Conservation (phyloP, 257 asterid species). For the Petunia axillaris region DNA sequence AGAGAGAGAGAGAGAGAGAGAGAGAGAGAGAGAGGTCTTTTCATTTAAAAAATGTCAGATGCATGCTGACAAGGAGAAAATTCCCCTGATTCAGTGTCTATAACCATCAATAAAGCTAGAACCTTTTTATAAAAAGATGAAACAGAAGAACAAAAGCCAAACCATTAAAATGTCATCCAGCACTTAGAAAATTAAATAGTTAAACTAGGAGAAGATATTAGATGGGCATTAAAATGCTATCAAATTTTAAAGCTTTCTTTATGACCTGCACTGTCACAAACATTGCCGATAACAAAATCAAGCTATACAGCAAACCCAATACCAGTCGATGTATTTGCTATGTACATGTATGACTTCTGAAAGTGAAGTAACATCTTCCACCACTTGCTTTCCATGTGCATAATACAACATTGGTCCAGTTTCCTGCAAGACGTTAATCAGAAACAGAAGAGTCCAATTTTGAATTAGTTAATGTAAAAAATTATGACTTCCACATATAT, state of each 20-base stretch:
- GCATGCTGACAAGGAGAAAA: background rate
- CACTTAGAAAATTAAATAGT: too few species aligned
- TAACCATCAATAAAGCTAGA: background rate
- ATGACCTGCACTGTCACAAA: too few species aligned
- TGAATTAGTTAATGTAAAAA: background rate
- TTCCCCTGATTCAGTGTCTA: background rate
- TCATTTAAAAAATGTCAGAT: background rate
- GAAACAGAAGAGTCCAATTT: conserved; percentile 25
- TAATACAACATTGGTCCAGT: conserved; percentile 72
- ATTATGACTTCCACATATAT: background rate
- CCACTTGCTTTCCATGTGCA: conserved; percentile 71
- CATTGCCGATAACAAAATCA: too few species aligned
- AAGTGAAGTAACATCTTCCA: conserved; percentile 28
- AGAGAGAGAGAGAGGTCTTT: too few species aligned
- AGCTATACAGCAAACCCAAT: conserved; percentile 19
- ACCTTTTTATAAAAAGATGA: background rate
- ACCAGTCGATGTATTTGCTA: conserved; percentile 85
- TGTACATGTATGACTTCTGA: conserved; percentile 67
- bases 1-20: background rate
- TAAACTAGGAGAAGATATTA: too few species aligned
- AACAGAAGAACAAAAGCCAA: background rate
- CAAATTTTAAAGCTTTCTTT: too few species aligned
- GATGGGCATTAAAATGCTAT: too few species aligned
- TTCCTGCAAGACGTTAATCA: conserved; percentile 47
- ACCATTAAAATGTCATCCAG: conserved; percentile 10